Conservation (phyloP, 1,284 basidiomycete species). For the Austroboletus novae-zelandiae region DNA sequence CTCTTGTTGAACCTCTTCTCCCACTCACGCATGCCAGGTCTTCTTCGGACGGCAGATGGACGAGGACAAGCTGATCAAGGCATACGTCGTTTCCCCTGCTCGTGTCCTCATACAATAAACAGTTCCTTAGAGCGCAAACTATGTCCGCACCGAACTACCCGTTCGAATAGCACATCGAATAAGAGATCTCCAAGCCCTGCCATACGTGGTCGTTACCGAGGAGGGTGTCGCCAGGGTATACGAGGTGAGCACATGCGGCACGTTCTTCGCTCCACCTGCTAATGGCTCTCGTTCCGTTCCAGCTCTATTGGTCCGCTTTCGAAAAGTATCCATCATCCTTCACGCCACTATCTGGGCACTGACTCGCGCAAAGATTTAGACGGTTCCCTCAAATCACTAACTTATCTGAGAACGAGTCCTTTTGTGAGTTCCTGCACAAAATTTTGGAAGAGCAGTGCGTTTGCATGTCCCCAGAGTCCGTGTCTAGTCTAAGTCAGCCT, state of each 20-base stretch:
- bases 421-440: slow-evolving; percentile 68
- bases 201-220: slow-evolving; percentile 87
- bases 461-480: not conserved
- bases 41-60: slow-evolving; percentile 80
- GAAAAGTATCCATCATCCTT: slow-evolving; percentile 55
- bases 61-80: slow-evolving; percentile 72
- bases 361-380: slow-evolving; percentile 56
- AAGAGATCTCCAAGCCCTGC: slow-evolving; percentile 82
- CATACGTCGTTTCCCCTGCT: slow-evolving; percentile 17
- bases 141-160: slow-evolving; percentile 85
- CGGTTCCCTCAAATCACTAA: slow-evolving; percentile 73
- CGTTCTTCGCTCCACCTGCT: not conserved
- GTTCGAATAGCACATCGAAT: slow-evolving; percentile 87
- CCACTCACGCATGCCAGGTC: slow-evolving; percentile 35
- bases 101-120: not conserved
- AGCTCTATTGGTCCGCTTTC: slow-evolving; percentile 82
- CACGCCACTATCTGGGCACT: slow-evolving; percentile 5
- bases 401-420: slow-evolving; percentile 74
- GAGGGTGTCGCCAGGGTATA: slow-evolving; percentile 84
- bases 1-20: slow-evolving; percentile 7
- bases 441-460: slow-evolving; percentile 76
- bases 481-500: slow-evolving; percentile 10
- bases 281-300: not conserved
- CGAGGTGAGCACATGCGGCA: slow-evolving; percentile 53
- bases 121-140: slow-evolving; percentile 74